Conservation (phyloP, 352 stramenopile species). For the Pythium rhizo-oryzae region DNA sequence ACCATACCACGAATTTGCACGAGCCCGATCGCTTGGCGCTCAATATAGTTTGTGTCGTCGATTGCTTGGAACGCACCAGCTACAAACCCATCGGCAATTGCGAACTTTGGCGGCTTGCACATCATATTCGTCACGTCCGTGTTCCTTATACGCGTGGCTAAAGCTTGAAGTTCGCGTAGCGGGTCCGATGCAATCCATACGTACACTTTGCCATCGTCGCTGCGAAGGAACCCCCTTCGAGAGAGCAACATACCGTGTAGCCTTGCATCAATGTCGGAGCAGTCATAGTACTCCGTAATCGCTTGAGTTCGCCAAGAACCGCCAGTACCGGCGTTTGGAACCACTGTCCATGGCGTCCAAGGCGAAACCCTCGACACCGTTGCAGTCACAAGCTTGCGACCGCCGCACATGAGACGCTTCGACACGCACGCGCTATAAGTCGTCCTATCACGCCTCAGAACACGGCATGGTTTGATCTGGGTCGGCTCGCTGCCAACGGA, state of each 20-base stretch:
- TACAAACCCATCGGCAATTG: background rate
- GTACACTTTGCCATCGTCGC: no score
- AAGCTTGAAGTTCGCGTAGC: no score
- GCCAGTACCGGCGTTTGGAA: constrained; percentile 31
- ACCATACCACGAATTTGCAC: constrained; percentile 10
- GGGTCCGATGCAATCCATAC: no score
- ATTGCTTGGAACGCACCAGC: background rate
- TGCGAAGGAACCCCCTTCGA: no score
- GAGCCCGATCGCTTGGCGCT: constrained; percentile 21
- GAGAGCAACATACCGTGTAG: no score
- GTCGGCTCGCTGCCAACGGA: no score
- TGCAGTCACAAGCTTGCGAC: constrained; percentile 23
- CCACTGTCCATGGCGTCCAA: constrained; percentile 28
- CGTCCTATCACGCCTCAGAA: constrained; percentile 19
- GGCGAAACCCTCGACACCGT: constrained; percentile 19
- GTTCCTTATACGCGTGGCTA: no score
- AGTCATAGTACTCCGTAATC: no score
- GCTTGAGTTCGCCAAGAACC: background rate
- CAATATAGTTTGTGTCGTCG: constrained; percentile 1
- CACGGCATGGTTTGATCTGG: constrained; percentile 14
- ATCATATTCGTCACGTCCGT: no score
- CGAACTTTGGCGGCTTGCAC: background rate
- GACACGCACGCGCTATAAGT: constrained; percentile 31
- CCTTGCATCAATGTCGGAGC: no score
- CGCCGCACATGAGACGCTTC: background rate